These are phyloP conservation scores for Caryopteris hybrid DNA, from an alignment of 305 asterid species.

Conservation along the genomic window DNA sequence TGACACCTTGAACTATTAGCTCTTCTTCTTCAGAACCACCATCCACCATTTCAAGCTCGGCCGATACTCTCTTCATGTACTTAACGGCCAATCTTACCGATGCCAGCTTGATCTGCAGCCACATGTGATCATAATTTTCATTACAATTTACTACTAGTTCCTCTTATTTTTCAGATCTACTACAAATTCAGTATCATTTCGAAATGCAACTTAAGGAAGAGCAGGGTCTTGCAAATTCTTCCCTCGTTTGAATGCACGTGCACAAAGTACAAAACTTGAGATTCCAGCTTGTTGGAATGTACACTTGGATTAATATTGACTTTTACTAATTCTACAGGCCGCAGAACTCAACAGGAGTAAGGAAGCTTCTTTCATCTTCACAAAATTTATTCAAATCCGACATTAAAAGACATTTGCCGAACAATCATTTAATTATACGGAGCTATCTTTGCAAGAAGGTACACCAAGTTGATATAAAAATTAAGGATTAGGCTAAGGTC, in stretches of 20 bases:
- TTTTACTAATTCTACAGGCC: neutral
- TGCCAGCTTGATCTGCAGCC: constrained; percentile 86
- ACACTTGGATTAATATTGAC: neutral
- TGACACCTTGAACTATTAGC: constrained; percentile 85
- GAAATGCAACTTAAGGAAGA: neutral
- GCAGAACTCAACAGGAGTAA: neutral
- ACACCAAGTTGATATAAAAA: constrained; percentile 16
- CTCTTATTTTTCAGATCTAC: constrained; percentile 13
- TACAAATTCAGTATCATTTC: too few relatives aligned
- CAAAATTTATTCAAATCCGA: neutral
- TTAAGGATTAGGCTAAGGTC: constrained; percentile 31
- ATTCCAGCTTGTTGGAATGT: neutral
- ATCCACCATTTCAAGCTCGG: constrained; percentile 77
- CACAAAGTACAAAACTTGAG: neutral
- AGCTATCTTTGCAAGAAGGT: constrained; percentile 18
- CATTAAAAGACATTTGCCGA: constrained; percentile 6
- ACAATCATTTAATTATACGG: constrained; percentile 19
- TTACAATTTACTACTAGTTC: neutral
- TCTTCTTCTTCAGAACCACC: constrained; percentile 94
- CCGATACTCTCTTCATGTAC: constrained; percentile 93
- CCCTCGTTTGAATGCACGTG: neutral
- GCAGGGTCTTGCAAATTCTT: neutral
- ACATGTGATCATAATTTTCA: constrained; percentile 14
- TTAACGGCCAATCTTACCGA: constrained; percentile 90
- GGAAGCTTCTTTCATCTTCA: constrained; percentile 12